Base-by-base conservation (phyloP, 306 rosid species). In the Pterocarpus santalinus region DNA sequence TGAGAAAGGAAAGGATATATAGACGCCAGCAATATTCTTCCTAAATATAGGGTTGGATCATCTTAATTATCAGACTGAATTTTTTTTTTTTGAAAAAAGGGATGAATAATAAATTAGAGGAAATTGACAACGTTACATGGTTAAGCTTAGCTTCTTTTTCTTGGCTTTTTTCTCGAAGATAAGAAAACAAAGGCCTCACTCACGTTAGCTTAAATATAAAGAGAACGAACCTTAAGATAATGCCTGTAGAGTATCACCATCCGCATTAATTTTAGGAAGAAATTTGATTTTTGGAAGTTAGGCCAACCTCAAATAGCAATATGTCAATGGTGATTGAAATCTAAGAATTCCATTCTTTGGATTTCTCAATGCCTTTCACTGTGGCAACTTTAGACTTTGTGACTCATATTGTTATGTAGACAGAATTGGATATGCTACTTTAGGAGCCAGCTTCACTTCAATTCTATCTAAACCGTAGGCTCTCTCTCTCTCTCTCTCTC, bases 361-460 rank as follows among this genome's bases (percentile, higher is more conserved):
- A 82, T 72, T 80, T 81, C 28, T 49, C 77, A 74, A 39, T 61
- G 82, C 56, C 38, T 76, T 85, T 81, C 72, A 70, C 57, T 73
- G 81, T 68, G 66, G 67, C 39, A 72, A 43, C 84, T 77, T 81
- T 86, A 76, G 86, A 84, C 89, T 81, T 86, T 82, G 85, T 76
- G 88, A 86, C 82, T 78, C 86, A 77, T 72, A 72, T 77, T 34
- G 78, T 76, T 47, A 73, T 82, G 71, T 49, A 80, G 73, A 77
- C 38, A 65, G 58, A 72, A 82, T 51, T 82, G 69, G 74, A 82
- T 79, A 72, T 57, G 89, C 85, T 57, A 82, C 85, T 79, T 80
- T 81, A 46, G 87, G 92, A 81, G 75, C 83, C 81, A 84, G 14
- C 84, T 74, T 53, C 53, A 85, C 77, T 87, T 69, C 76, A 80